Percentiles rank a stretch among this genome's conserved stretches.
These are phyloP conservation scores for Fusarium sp. DNA, from an alignment of 2,329 filamentous ascomycete genomes.

Conservation along the genomic window DNA sequence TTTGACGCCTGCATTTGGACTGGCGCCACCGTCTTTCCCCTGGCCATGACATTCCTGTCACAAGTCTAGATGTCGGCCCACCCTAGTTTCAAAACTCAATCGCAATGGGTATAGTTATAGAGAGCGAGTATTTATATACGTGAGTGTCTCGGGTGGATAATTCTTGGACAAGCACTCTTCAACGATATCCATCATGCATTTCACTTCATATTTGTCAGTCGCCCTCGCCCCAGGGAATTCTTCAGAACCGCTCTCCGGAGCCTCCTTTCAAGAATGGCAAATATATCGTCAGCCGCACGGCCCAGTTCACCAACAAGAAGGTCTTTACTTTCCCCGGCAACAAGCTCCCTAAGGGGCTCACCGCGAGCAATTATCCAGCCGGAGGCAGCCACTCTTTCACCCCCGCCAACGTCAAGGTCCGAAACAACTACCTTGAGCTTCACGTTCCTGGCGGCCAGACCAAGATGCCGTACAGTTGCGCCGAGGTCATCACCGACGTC, in stretches of 20 bases:
- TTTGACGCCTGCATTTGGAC: slow-evolving; percentile 2
- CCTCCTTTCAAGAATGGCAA: slow-evolving; percentile 30
- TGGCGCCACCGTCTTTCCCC: slow-evolving; percentile 12
- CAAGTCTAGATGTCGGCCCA: slow-evolving; percentile 15
- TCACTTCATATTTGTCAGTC: slow-evolving; percentile 31
- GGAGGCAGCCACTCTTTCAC: slow-evolving; percentile 21
- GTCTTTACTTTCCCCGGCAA: slow-evolving; percentile 39
- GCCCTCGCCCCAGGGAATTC: slow-evolving; percentile 7
- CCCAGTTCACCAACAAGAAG: slow-evolving; percentile 39
- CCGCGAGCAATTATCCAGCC: slow-evolving; percentile 37
- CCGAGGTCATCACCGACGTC: slow-evolving; percentile 40
- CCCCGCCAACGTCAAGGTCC: slow-evolving; percentile 34
- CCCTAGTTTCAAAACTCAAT: slow-evolving; percentile 4
- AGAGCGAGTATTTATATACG: slow-evolving; percentile 6
- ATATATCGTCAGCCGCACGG: slow-evolving; percentile 39
- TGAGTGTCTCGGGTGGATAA: background rate
- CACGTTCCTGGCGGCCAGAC: slow-evolving; percentile 44
- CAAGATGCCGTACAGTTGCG: slow-evolving; percentile 38
- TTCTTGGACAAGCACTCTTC: background rate
- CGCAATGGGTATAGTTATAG: background rate
- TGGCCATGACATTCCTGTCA: slow-evolving; percentile 24
- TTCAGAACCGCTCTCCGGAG: slow-evolving; percentile 30
- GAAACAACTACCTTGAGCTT: slow-evolving; percentile 46
- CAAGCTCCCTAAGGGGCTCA: slow-evolving; percentile 39
- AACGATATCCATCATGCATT: slow-evolving; percentile 19